Percentiles rank a stretch among this genome's conserved stretches.
Conservation (phyloP, 495 filamentous ascomycete species). For the Parathielavia hyrcaniae region DNA sequence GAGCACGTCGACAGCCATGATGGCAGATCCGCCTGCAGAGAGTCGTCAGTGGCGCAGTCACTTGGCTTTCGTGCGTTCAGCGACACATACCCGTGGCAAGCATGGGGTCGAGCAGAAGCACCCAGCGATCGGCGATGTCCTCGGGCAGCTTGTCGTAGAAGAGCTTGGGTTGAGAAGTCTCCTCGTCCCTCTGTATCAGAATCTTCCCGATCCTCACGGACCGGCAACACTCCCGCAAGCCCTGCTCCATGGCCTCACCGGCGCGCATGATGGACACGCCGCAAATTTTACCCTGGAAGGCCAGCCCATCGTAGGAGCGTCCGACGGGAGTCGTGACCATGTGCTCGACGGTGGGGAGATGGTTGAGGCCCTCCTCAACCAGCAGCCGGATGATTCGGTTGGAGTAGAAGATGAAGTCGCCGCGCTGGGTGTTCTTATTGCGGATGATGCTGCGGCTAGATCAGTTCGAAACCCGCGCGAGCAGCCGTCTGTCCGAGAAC, state of each 20-base stretch:
- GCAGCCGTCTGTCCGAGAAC: not conserved
- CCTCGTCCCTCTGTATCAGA: slow-evolving; percentile 93
- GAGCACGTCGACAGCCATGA: slow-evolving; percentile 90
- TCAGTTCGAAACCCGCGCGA: not conserved
- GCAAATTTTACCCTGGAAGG: slow-evolving; percentile 97
- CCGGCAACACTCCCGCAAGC: slow-evolving; percentile 89
- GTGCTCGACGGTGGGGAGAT: slow-evolving; percentile 84
- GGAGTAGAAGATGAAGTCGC: slow-evolving; percentile 98
- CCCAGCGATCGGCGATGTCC: slow-evolving; percentile 88
- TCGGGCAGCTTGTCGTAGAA: slow-evolving; percentile 96
- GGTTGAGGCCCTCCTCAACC: slow-evolving; percentile 95
- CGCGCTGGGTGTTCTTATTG: slow-evolving; percentile 77
- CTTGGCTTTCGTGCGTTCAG: not conserved
- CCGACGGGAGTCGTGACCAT: slow-evolving; percentile 87
- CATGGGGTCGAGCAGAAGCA: slow-evolving; percentile 95
- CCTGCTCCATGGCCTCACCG: slow-evolving; percentile 98
- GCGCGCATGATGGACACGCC: slow-evolving; percentile 98
- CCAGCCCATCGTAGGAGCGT: slow-evolving; percentile 78
- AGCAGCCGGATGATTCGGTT: slow-evolving; percentile 98
- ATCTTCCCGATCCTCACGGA: slow-evolving; percentile 97
- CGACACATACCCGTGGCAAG: slow-evolving; percentile 76
- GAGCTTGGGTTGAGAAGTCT: slow-evolving; percentile 81
- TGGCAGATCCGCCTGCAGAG: slow-evolving; percentile 76
- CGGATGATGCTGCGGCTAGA: slow-evolving; percentile 71
- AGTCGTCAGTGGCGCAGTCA: slow-evolving; percentile 9